These are phyloP conservation scores for Actinomucor elegans DNA, from an alignment of 371 early-diverging fungal genomes.

Conservation along the genomic window DNA sequence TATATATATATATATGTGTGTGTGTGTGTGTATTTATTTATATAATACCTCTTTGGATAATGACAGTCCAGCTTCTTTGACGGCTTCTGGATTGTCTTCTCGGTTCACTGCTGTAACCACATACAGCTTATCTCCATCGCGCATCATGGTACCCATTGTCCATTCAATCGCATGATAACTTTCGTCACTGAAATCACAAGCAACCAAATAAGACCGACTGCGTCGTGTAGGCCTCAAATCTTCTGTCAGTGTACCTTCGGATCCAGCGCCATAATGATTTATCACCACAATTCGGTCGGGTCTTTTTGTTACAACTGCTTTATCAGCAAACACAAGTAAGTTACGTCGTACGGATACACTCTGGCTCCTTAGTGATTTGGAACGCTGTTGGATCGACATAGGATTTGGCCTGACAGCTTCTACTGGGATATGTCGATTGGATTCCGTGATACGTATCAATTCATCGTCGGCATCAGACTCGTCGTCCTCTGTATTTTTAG, in stretches of 20 bases:
- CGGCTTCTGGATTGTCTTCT: constrained; percentile 40
- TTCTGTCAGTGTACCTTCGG: constrained; percentile 11
- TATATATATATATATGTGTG: no score
- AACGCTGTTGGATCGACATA: not conserved
- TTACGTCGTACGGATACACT: constrained; percentile 9
- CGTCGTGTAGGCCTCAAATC: constrained; percentile 4
- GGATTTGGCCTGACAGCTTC: not conserved
- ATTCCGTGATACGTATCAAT: constrained; percentile 32
- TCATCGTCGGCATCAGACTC: constrained; percentile 20
- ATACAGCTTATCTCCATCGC: constrained; percentile 55
- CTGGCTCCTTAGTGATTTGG: constrained; percentile 17
- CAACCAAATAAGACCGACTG: constrained; percentile 34
- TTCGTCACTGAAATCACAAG: constrained; percentile 47
- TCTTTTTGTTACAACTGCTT: constrained; percentile 8
- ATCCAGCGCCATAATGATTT: constrained; percentile 27
- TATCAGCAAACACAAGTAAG: constrained; percentile 31
- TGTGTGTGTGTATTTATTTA: no score
- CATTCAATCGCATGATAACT: constrained; percentile 51
- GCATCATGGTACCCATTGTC: constrained; percentile 59
- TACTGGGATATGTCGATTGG: constrained; percentile 31
- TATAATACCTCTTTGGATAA: constrained; percentile 29
- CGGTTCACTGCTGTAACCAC: constrained; percentile 49
- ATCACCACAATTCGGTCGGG: constrained; percentile 21
- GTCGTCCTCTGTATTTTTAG: constrained; percentile 9
- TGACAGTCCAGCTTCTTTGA: constrained; percentile 26